These are phyloP conservation scores for Austroboletus eburneus DNA, from an alignment of 768 basidiomycete genomes.

Conservation along the genomic window DNA sequence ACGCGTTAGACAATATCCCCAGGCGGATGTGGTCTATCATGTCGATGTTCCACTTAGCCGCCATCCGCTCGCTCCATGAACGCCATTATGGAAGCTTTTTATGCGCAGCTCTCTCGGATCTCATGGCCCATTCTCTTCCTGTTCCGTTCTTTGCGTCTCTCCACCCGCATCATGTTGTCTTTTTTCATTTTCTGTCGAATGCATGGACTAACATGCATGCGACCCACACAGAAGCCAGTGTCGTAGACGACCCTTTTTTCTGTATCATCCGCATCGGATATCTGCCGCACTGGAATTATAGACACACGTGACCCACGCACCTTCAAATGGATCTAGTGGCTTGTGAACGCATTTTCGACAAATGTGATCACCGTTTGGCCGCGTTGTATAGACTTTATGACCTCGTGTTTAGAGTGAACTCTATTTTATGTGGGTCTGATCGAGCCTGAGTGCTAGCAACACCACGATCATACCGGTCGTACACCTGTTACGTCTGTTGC, in stretches of 20 bases:
- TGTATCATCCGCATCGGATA: neutral
- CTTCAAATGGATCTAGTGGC: too few relatives aligned
- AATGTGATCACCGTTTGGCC: slow-evolving; percentile 4
- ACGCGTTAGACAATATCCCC: too few relatives aligned
- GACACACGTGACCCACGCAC: neutral
- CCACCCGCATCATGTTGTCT: neutral
- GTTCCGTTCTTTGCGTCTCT: neutral
- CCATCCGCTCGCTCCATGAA: too few relatives aligned
- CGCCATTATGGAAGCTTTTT: too few relatives aligned
- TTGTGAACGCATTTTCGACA: too few relatives aligned
- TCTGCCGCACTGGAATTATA: neutral
- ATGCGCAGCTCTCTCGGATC: too few relatives aligned
- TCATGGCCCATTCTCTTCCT: neutral
- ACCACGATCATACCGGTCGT: too few relatives aligned
- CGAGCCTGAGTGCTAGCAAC: too few relatives aligned
- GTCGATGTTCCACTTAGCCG: too few relatives aligned
- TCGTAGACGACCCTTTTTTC: slow-evolving; percentile 1
- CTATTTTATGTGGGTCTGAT: neutral
- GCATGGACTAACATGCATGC: slow-evolving; percentile 1
- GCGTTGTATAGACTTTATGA: neutral
- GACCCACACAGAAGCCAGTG: slow-evolving; percentile 2
- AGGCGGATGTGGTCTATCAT: too few relatives aligned
- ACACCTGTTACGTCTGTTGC: too few relatives aligned
- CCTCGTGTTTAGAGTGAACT: neutral
- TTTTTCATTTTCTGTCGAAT: neutral